These are phyloP conservation scores for Linnemannia zychae DNA, from an alignment of 192 early-diverging fungal species.

Conservation along the genomic window DNA sequence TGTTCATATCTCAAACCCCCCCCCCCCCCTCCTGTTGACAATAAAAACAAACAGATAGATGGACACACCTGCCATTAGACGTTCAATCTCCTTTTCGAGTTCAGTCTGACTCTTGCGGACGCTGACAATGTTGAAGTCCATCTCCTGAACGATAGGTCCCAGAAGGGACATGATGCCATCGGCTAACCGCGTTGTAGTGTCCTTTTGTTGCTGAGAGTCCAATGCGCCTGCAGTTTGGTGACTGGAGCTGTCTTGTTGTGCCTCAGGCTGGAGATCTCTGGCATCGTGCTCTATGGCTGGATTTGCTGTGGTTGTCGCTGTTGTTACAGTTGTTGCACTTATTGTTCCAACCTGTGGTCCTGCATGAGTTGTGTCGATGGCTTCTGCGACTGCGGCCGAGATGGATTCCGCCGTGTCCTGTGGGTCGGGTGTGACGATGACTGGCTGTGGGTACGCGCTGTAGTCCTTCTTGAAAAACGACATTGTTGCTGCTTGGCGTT, in stretches of 20 bases:
- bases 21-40: background rate
- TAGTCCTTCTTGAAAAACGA: constrained; percentile 50
- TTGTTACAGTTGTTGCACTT: background rate
- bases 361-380: constrained; percentile 16
- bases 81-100: constrained; percentile 70
- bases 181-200: constrained; percentile 30
- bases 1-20: no score
- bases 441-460: constrained; percentile 44
- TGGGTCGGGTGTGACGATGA: constrained; percentile 40
- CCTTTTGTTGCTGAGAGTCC: constrained; percentile 8
- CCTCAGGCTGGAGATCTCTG: background rate
- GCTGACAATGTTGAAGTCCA: constrained; percentile 64
- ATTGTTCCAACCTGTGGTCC: background rate
- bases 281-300: background rate
- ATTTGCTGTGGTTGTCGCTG: background rate
- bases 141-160: constrained; percentile 63
- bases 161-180: constrained; percentile 61
- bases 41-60: background rate
- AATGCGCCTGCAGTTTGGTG: background rate
- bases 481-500: constrained; percentile 13
- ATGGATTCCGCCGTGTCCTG: constrained; percentile 8
- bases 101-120: constrained; percentile 66
- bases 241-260: background rate
- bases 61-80: constrained; percentile 64
- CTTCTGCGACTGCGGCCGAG: constrained; percentile 27